Percentiles rank a stretch among this genome's conserved stretches.
Conservation (phyloP, 257 asterid species). For the Mitragyna speciosa region DNA sequence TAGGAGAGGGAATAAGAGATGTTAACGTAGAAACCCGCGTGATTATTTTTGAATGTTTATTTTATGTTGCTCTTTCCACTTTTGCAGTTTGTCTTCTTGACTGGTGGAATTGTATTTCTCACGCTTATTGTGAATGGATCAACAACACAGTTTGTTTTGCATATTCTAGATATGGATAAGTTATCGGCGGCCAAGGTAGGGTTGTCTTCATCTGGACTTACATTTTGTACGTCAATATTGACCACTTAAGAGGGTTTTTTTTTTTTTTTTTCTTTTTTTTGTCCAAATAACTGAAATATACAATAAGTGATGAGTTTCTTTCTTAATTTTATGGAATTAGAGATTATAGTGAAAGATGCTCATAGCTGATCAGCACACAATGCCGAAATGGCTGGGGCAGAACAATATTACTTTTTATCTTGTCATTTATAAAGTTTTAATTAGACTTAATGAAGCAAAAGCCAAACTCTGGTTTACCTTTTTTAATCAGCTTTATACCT, state of each 20-base stretch:
- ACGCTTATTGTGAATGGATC: conserved; percentile 94
- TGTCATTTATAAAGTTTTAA: not conserved
- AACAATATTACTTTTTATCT: not conserved
- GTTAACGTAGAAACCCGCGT: too few relatives aligned
- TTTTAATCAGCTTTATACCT: not conserved
- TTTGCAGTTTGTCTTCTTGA: conserved; percentile 95
- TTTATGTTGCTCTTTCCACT: conserved; percentile 18
- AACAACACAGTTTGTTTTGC: conserved; percentile 82
- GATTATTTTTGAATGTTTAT: not conserved
- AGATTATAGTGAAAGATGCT: not conserved
- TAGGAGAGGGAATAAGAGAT: not conserved
- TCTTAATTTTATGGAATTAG: not conserved
- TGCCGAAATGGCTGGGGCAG: not conserved
- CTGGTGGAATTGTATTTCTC: conserved; percentile 94
- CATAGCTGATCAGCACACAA: not conserved
- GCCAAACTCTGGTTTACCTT: not conserved
- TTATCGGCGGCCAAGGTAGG: conserved; percentile 80
- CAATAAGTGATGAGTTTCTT: not conserved
- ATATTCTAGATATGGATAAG: conserved; percentile 64
- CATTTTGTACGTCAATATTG: not conserved
- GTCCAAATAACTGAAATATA: not conserved
- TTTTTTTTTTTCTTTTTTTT: too few relatives aligned
- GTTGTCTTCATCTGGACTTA: conserved; percentile 9
- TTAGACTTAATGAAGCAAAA: not conserved
- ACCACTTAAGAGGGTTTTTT: not conserved